A percentile compares a stretch with the other conserved stretches of the same genome.
Conservation (phyloP, 2,329 filamentous ascomycete species). For the Fusarium sp. region DNA sequence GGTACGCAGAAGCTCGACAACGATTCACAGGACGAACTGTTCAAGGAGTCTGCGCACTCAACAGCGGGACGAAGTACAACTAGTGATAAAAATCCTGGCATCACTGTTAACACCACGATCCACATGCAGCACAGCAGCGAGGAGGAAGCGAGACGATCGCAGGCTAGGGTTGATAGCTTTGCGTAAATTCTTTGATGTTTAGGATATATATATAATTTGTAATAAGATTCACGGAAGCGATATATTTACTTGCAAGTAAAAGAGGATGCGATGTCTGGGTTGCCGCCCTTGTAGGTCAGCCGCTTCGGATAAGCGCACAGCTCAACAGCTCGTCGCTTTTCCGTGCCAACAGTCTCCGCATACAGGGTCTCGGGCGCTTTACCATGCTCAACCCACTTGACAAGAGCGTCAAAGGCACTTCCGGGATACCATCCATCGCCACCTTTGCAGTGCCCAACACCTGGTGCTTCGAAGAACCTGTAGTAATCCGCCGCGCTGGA, state of each 20-base stretch:
- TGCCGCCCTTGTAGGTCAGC: background rate
- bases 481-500: conserved; percentile 12
- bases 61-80: background rate
- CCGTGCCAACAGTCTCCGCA: background rate
- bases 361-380: conserved; percentile 14
- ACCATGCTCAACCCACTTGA: conserved; percentile 24
- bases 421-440: conserved; percentile 17
- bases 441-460: conserved; percentile 15
- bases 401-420: conserved; percentile 4
- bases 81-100: conserved; percentile 18
- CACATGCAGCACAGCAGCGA: conserved; percentile 24
- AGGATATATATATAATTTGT: background rate
- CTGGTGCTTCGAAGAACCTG: conserved; percentile 24
- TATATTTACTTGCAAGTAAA: conserved; percentile 9
- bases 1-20: conserved; percentile 31
- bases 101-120: conserved; percentile 35
- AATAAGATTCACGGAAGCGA: background rate
- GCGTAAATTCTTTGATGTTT: background rate
- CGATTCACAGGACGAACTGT: conserved; percentile 37
- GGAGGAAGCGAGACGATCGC: background rate
- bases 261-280: background rate
- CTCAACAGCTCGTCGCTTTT: background rate
- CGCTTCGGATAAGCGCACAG: conserved; percentile 23
- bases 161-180: conserved; percentile 5
- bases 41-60: conserved; percentile 14